A percentile compares a stretch with the other conserved stretches of the same genome.
Evolutionary conservation across 345 rosid genomes (phyloP).

Genomic region (Theobroma cacao): DNA sequence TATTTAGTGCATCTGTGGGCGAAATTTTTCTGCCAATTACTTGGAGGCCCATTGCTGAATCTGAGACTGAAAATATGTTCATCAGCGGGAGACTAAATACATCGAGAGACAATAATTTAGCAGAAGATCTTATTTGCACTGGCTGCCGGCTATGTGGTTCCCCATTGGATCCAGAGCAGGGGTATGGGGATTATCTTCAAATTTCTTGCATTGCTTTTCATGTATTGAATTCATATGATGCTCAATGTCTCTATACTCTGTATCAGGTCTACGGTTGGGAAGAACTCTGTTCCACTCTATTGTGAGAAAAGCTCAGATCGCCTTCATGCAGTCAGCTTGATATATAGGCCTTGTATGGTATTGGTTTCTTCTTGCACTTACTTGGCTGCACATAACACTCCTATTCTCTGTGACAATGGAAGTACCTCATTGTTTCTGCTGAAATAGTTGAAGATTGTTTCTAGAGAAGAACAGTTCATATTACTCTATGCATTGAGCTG

Average conservation of each 20-base stretch:
- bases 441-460: background rate
- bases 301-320: slow-evolving; percentile 46
- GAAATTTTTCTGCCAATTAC: slow-evolving; percentile 54
- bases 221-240: background rate
- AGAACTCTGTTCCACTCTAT: slow-evolving; percentile 28
- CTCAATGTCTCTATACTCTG: background rate
- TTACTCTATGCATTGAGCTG: background rate
- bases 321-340: slow-evolving; percentile 40
- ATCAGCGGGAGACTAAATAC: slow-evolving; percentile 42
- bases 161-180: slow-evolving; percentile 34
- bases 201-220: background rate
- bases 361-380: background rate
- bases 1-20: slow-evolving; percentile 40
- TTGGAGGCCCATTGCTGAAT: slow-evolving; percentile 30
- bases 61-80: slow-evolving; percentile 50
- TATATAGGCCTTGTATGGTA: slow-evolving; percentile 61
- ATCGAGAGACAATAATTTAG: slow-evolving; percentile 18
- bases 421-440: background rate
- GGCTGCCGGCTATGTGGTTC: slow-evolving; percentile 53
- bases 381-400: background rate
- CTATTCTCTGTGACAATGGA: background rate
- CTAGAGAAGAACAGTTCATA: background rate
- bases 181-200: slow-evolving; percentile 23
- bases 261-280: slow-evolving; percentile 27
- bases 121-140: slow-evolving; percentile 47